Percentiles rank a stretch among this genome's conserved stretches.
phyloP scores from a whole-genome alignment of 1,139 yeast species.

The Geotrichum restrictum region DNA sequence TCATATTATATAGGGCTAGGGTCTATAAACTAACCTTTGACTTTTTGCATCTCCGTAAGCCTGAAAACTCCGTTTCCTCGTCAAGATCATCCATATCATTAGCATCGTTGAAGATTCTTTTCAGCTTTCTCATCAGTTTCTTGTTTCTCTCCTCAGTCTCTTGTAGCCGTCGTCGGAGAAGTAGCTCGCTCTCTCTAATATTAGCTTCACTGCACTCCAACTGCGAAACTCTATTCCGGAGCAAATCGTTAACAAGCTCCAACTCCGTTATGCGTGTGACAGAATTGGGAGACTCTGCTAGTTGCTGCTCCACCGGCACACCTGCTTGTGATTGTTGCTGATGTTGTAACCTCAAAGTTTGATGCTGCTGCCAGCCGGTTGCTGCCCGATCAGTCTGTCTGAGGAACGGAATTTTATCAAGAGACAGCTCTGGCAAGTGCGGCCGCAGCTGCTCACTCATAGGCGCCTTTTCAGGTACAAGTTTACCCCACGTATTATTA shows the following conservation, averaged over 20 bases:
- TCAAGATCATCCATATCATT: neutral
- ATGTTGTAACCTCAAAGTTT: neutral
- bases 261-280: conserved; percentile 52
- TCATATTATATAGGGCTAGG: too few species aligned
- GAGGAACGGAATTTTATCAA: conserved; percentile 36
- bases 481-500: neutral
- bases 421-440: conserved; percentile 31
- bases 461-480: conserved; percentile 19
- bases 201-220: conserved; percentile 64
- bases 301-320: neutral
- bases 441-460: conserved; percentile 38
- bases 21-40: too few species aligned
- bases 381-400: conserved; percentile 19
- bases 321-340: neutral
- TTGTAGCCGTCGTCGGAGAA: conserved; percentile 21
- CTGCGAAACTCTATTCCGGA: conserved; percentile 75
- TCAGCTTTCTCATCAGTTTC: conserved; percentile 6
- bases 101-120: conserved; percentile 2
- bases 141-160: conserved; percentile 15
- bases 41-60: too few species aligned
- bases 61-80: too few species aligned
- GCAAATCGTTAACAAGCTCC: conserved; percentile 82
- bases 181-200: conserved; percentile 25
- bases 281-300: conserved; percentile 8
- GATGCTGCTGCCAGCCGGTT: neutral